Evolutionary conservation across 1,284 basidiomycete genomes (phyloP).

Genomic region (Moniliella sp.): DNA sequence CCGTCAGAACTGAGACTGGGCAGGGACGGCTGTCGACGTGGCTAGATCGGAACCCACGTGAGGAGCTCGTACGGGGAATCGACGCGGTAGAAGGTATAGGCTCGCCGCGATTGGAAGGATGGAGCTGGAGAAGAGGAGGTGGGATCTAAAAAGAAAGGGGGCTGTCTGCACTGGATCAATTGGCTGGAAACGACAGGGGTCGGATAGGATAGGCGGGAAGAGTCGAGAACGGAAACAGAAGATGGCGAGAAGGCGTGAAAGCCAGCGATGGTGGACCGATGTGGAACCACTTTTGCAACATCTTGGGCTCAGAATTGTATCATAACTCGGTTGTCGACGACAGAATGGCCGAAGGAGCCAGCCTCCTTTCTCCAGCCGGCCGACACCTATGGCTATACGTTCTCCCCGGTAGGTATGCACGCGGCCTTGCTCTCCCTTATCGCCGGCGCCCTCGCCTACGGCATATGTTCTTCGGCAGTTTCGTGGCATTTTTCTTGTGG

Average conservation of each 20-base stretch:
- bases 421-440: too few relatives aligned
- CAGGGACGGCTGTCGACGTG: too few relatives aligned
- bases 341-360: constrained; percentile 27
- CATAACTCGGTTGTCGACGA: background rate
- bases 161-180: constrained; percentile 93
- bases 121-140: constrained; percentile 49
- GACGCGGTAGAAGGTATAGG: constrained; percentile 96
- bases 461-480: constrained; percentile 26
- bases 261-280: constrained; percentile 52
- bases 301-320: constrained; percentile 47
- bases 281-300: constrained; percentile 99
- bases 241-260: too few relatives aligned
- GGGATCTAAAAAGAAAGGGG: constrained; percentile 50
- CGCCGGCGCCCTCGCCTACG: constrained; percentile 76
- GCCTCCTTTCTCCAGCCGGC: constrained; percentile 60
- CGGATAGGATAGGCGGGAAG: constrained; percentile 44
- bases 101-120: constrained; percentile 88
- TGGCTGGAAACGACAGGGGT: constrained; percentile 52
- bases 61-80: too few relatives aligned
- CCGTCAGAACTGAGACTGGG: too few relatives aligned
- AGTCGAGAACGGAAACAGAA: too few relatives aligned
- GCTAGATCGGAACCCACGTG: too few relatives aligned
- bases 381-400: constrained; percentile 34
- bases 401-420: constrained; percentile 19
- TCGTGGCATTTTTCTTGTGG: too few relatives aligned